Base-by-base conservation (phyloP, 805 yeast species). In the Candida ortonii region DNA sequence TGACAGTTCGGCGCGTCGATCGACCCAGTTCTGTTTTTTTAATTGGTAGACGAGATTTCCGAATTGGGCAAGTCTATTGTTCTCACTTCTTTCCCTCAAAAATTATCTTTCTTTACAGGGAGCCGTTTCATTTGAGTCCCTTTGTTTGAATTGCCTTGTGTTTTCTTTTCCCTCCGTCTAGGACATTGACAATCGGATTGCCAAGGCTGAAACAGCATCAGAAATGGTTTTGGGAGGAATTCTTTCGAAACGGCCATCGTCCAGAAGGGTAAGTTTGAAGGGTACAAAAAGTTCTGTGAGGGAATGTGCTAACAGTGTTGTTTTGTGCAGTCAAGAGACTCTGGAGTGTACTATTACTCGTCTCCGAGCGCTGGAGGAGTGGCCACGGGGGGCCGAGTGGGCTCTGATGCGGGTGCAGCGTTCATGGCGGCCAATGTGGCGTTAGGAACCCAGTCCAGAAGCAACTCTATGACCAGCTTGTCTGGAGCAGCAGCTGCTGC, bases 401-500 rank as follows among this genome's bases (percentile, higher is more conserved):
- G 5, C 14, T 13, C 17, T 6, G 37, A 14, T 23, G 26, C 33
- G 10, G 28, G 27, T 9, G 41, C 48, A 4, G 58, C 55, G 4
- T 45, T 31, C 28, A 30, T 45, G 36, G 57, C 57, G 15, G 57
- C 59, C 4, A 43, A 41, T 28, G 47, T 47, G 24, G 55, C 56
- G 4, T 29, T 47, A 12, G 48, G 50, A 8, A 36, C 27, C 12
- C 20, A 36, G 7, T 40, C 49, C 24, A 41, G 57, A 30, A 36
- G 49, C 11, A 38, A 46, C 22, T 51, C 59, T 22, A 34, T 52
- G 46, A 49, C 49, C 5, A 47, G 52, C 14, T 26, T 53, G 16
- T 57, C 61, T 2, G 47, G 55, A 15, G 50, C 52, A 17, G 62
- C 62, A 2, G 62, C 62, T 2, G 56, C 59, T 5, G 55, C 62